Percentiles rank a stretch among this genome's conserved stretches.
Conservation (phyloP, 768 basidiomycete species). For the Tricholoma sp. region DNA sequence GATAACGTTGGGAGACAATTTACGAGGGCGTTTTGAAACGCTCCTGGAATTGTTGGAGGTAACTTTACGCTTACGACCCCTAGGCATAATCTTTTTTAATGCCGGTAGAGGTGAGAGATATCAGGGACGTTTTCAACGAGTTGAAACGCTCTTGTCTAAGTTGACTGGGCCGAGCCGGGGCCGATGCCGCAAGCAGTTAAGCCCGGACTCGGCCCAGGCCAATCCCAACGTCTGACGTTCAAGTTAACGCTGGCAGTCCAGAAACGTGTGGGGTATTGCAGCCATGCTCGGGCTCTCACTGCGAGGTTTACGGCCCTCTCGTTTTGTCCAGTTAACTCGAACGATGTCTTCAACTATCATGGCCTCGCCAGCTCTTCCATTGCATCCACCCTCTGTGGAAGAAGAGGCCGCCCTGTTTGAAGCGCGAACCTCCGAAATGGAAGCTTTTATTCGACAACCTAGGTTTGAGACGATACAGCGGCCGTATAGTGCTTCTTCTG, state of each 20-base stretch:
- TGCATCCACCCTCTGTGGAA: constrained; percentile 51
- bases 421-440: constrained; percentile 56
- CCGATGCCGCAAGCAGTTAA: no score
- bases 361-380: constrained; percentile 38
- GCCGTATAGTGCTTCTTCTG: constrained; percentile 73
- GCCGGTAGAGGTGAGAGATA: no score
- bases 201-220: no score
- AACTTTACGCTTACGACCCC: not conserved
- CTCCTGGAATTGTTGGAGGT: not conserved
- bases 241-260: no score
- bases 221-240: no score
- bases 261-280: no score
- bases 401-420: constrained; percentile 58
- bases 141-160: not conserved
- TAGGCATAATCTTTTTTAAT: not conserved
- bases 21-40: constrained; percentile 14
- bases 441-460: constrained; percentile 68
- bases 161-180: no score
- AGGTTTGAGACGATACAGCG: constrained; percentile 72
- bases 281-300: constrained; percentile 28
- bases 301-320: constrained; percentile 22
- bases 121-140: no score
- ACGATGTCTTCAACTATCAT: constrained; percentile 35
- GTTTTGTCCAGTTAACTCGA: constrained; percentile 22
- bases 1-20: constrained; percentile 14